Evolutionary conservation across 23 red algal species (phyloP), one percentile per base, ranked within the genome.

Genomic region (Gracilaria vermiculophylla): DNA sequence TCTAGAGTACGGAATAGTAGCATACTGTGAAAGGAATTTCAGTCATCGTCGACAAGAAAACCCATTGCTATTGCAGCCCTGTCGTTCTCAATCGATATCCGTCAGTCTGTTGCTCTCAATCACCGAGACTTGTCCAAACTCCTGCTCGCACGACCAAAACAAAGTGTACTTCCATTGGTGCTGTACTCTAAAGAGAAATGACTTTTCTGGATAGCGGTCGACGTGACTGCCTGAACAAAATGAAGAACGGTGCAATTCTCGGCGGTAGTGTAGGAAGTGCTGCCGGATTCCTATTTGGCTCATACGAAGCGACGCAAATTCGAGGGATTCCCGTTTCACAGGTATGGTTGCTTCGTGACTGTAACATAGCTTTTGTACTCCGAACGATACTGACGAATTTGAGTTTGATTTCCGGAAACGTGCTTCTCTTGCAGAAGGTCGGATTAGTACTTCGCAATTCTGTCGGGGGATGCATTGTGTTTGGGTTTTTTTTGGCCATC

Each of bases 401-500:
- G 5, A 17, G 10, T 62, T 41, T 66, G 39, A 49, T 23, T 13
- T 58, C 23, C 2, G 43, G 53, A 0, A 3, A 49, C 8, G 21
- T 36, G 10, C 23, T 24, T 73, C 67, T 17, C 13, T 20, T 69
- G 13, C 72, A 98, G 92, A 94, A 94, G 39, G 60, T 95, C 24
- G 97, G 97, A 50, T 53, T 99, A 45, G 97, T 72, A 36, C 29
- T 94, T 5, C 91, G 97, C 57, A 94, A 91, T 67, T 92, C 97
- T 3, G 77, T 95, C 0, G 97, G 90, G 17, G 97, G 93, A 16
- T 81, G 77, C 32, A 67, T 91, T 41, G 93, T 92, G 16, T 99
- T 99, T 74, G 97, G 97, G 16, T 95, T 99, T 76, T 99, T 99
- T 74, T 77, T 99, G 40, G 97, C 97, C 5, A 94, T 99, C 28